Base-by-base conservation (phyloP, 2,329 filamentous ascomycete species). In the Albophoma yamanashiensis region DNA sequence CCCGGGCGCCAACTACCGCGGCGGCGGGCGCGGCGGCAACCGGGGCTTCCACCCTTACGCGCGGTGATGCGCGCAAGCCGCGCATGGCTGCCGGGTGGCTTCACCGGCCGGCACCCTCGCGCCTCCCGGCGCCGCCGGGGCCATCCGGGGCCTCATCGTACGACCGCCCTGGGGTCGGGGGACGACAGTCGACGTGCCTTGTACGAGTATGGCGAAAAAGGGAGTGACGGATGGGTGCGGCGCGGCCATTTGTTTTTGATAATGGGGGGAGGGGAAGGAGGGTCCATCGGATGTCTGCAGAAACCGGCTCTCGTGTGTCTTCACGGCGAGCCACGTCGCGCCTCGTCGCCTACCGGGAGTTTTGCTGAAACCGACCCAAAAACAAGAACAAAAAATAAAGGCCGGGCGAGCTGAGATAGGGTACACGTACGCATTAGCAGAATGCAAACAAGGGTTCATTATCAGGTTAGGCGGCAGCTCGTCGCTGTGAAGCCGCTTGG, bases 1-100 rank as follows among this genome's bases (percentile, higher is more conserved):
- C 70, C 91, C 92, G 1, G 92, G 92, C 20, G 91, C 91, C 1
- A 96, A 96, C 75, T 97, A 97, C 73, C 88, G 93, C 47, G 93
- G 94, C 58, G 93, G 93, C 58, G 91, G 93, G 22, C 80, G 91
- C 62, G 89, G 90, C 62, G 84, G 86, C 31, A 82, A 81, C 74
- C 79, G 91, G 36, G 90, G 89, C 3, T 96, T 84, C 75, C 91
- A 95, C 71, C 91, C 91, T 39, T 96, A 96, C 74, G 73, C 75
- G 22, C 70, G 74, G 60, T 75, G 66, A 11, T 31, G 14, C 15
- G n/a, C 43, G 20, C 2, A 14, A 31, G 3, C 22, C 22, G 1
- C 22, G 4, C 6, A 47, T 4, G 12, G 43, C 15, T 7, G 22
- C 22, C 22, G 43, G 22, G 65, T 20, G 5, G 1, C 17, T 20